Evolutionary conservation across 805 yeast species (phyloP), one percentile per base, ranked within the genome.

Genomic region (Kodamaea neixiangensis): DNA sequence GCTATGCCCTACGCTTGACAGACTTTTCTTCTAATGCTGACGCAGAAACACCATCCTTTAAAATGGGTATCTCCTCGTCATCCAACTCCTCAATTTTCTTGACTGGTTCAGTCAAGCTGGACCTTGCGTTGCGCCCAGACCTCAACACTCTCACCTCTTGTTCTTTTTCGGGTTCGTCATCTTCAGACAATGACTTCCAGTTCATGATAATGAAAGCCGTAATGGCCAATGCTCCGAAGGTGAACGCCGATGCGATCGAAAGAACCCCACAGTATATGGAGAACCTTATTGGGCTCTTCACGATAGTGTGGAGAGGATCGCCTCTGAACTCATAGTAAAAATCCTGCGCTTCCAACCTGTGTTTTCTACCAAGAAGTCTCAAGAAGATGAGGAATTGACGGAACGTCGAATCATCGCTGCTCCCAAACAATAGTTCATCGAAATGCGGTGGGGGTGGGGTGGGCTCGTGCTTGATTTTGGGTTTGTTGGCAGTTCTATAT

Each of bases 271-370:
- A 69, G 59, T 79, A 82, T 29, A 76, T 60, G 14, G 78, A 68
- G 45, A 80, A 80, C 56, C 79, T 82, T 40, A 74, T 65, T 2
- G 87, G 87, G 54, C 79, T 72, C 18, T 66, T 62, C 21, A 68
- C 53, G 20, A 83, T 56, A 1, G 81, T 73, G 11, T 57, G 59
- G 14, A 75, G 51, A 20, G 89, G 89, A 49, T 75, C 74, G 5
- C 54, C 57, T 38, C 69, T 54, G 57, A 82, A 71, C 18, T 73
- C 78, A 21, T 52, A 56, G 54, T 77, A 58, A 57, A 68, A 73
- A 17, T 60, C 65, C 41, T 65, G 60, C 17, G 73, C 68, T 17
- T 63, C 62, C 21, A 55, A 40, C 38, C 51, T 51, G 39, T 67
- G 69, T 39, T 54, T 57, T 5, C 47, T 34, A 14, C 56, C 56